These are phyloP conservation scores for Diplocarpon mali DNA, from an alignment of 2,329 filamentous ascomycete genomes.

Conservation along the genomic window DNA sequence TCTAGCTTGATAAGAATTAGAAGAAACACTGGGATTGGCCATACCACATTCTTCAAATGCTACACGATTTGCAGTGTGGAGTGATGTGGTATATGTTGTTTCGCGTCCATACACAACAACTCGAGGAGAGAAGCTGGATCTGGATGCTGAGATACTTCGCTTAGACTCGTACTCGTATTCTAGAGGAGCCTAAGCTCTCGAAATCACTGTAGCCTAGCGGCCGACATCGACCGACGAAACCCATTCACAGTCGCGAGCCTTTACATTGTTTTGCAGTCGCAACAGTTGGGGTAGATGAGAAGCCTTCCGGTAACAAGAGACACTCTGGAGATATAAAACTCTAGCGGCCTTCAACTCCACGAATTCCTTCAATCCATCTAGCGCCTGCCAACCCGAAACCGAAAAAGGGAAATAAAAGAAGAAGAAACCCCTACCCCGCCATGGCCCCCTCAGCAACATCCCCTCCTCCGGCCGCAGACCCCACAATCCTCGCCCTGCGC, in stretches of 20 bases:
- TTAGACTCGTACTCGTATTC: not conserved
- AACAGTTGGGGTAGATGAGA: no score
- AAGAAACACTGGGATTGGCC: no score
- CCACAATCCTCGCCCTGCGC: conserved; percentile 43
- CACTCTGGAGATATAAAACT: no score
- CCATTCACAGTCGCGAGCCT: not conserved
- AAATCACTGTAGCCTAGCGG: not conserved
- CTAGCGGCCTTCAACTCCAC: no score
- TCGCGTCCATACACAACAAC: not conserved
- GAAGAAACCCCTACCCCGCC: conserved; percentile 6
- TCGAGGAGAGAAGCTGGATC: not conserved
- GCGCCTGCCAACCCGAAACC: no score
- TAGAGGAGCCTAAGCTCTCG: not conserved
- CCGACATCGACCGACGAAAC: not conserved
- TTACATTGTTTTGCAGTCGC: not conserved
- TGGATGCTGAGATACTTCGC: not conserved
- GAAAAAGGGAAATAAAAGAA: no score
- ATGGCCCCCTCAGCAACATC: conserved; percentile 29
- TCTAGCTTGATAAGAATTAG: no score
- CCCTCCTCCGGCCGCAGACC: conserved; percentile 19
- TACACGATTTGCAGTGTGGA: no score
- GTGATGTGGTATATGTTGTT: no score
- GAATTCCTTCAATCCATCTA: no score
- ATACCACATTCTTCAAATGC: no score
- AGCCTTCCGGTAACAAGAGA: no score